Evolutionary conservation across 768 basidiomycete species (phyloP).

Genomic region (Tricholoma saponaceum): DNA sequence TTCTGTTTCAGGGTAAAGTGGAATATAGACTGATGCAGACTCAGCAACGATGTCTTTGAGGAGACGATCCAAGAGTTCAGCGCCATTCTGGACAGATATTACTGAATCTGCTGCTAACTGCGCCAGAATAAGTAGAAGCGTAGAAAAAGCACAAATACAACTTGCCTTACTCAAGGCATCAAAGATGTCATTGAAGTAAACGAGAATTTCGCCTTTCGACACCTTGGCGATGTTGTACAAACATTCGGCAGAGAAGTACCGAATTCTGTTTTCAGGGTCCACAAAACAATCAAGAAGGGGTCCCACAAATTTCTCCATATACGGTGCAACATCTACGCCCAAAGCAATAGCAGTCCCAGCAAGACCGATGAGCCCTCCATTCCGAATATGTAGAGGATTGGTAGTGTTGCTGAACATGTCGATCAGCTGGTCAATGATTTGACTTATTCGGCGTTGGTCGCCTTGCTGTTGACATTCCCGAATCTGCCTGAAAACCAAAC

Average conservation of each 20-base stretch:
- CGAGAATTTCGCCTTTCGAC: constrained; percentile 92
- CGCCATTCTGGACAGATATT: constrained; percentile 95
- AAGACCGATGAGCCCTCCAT: constrained; percentile 93
- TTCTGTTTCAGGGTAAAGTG: constrained; percentile 80
- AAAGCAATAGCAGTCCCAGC: constrained; percentile 97
- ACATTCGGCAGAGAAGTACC: constrained; percentile 97
- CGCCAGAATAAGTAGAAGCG: constrained; percentile 3
- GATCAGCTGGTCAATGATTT: constrained; percentile 92
- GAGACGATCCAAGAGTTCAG: constrained; percentile 93
- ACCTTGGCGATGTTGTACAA: constrained; percentile 98
- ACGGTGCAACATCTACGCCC: constrained; percentile 88
- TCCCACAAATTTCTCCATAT: constrained; percentile 90
- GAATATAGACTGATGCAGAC: constrained; percentile 91
- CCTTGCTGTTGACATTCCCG: constrained; percentile 82
- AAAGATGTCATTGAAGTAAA: constrained; percentile 98
- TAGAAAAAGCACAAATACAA: background rate
- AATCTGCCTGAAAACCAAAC: constrained; percentile 53
- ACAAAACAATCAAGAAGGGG: constrained; percentile 88
- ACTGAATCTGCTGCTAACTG: constrained; percentile 97
- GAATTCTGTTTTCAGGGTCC: constrained; percentile 90
- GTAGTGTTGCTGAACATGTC: constrained; percentile 85
- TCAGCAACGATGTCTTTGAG: constrained; percentile 98
- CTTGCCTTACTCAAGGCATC: constrained; percentile 93
- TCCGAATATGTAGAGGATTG: constrained; percentile 85
- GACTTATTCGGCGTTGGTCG: constrained; percentile 74